Evolutionary conservation across 1,284 basidiomycete species (phyloP).

Genomic region (Blastosporella zonata): DNA sequence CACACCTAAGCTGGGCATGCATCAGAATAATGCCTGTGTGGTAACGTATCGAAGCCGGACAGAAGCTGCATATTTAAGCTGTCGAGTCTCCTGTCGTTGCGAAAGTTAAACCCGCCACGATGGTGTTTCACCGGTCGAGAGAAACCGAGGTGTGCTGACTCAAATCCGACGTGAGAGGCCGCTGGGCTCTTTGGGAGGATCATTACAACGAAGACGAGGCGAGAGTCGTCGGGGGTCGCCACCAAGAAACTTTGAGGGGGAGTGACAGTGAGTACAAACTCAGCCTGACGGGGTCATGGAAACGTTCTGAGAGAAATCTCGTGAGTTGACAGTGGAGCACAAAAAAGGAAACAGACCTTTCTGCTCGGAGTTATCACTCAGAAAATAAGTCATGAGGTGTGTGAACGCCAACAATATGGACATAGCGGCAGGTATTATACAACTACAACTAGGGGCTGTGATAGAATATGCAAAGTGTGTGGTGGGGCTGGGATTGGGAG

Average conservation of each 20-base stretch:
- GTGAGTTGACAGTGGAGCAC: background rate
- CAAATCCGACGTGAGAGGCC: background rate
- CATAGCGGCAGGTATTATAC: conserved; percentile 18
- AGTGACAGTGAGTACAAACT: background rate
- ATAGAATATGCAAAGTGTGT: conserved; percentile 17
- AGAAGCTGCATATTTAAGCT: background rate
- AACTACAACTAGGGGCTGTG: conserved; percentile 19
- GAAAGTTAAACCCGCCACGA: background rate
- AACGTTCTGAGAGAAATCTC: background rate
- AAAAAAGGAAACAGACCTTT: background rate
- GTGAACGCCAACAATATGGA: conserved; percentile 10
- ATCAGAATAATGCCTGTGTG: background rate
- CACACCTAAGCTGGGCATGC: background rate
- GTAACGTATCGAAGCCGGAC: background rate
- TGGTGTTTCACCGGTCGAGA: background rate
- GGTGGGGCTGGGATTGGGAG: conserved; percentile 5
- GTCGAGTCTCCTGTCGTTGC: background rate
- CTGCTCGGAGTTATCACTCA: too few relatives aligned
- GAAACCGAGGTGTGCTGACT: background rate
- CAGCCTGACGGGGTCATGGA: background rate
- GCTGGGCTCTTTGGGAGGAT: background rate
- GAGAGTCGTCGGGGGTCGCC: background rate
- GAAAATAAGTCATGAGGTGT: background rate
- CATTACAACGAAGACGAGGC: background rate
- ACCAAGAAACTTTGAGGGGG: background rate